Base-by-base conservation (phyloP, 495 filamentous ascomycete genomes). In the Talaromyces wortmannii region DNA sequence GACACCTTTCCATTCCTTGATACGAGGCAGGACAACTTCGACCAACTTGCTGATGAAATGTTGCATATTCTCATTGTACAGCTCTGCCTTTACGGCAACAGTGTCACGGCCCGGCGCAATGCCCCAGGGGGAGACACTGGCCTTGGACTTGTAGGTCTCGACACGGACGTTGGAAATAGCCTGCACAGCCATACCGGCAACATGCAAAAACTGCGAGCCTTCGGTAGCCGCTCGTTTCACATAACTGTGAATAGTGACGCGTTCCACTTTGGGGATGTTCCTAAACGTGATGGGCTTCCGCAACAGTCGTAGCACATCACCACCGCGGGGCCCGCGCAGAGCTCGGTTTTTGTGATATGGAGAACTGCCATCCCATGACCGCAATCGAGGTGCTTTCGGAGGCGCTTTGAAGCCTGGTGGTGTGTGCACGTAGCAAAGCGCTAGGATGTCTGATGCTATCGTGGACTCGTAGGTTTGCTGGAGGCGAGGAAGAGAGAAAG, bases 341-440 rank as follows among this genome's bases (percentile, higher is more conserved):
- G 86, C 85, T 48, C 94, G 82, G 77, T 94, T 92, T 70, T 90
- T 90, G 79, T 91, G 90, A 70, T 97, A 98, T 2, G 91, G 91
- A 1, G 89, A 95, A 50, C 84, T 85, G 62, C 86, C 90, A 58
- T 95, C 90, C 94, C 94, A 98, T 58, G 73, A 67, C 43, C 94
- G 87, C 49, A 97, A 76, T 52, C 92, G 89, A 48, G 88, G 80
- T 4, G 78, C 70, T 64, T 84, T 79, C 15, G 78, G 72, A 7
- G 82, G 79, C 10, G 80, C 69, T 52, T 77, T 75, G 55, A 86
- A 88, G 57, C 91, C 92, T 0, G 91, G 91, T 1, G 83, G 83
- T 52, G 67, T 62, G 76, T 98, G 95, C 31, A 79, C 78, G 78
- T 98, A 98, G 63, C 86, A 79, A 48, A 97, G 81, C 43, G 89